Base-by-base conservation (phyloP, 495 filamentous ascomycete species). In the Penicillium roqueforti region DNA sequence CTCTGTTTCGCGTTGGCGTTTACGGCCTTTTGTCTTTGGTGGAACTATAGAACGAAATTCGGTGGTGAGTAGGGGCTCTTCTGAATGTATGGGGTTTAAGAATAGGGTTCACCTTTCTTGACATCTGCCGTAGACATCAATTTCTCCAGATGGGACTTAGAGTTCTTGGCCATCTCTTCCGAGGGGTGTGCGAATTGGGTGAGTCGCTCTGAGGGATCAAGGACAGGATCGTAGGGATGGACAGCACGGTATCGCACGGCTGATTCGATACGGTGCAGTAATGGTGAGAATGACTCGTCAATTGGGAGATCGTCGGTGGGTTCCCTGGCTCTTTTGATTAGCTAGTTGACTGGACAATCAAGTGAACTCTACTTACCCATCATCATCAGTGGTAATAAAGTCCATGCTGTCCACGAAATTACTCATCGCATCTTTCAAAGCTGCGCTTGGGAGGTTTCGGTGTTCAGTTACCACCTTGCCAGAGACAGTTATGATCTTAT, bases 341-440 rank as follows among this genome's bases (percentile, higher is more conserved):
- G 29, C 23, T 36, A n/a, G 19, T 56, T 37, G 3, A 19, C 4
- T 4, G 4, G 7, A 8, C 8, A 0, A 31, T 36, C 3, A 25
- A 29, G 23, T 11, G 2, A 6, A 22, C 0, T n/a, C 19, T 20
- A 51, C 76, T 65, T 69, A 88, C 86, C 87, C 90, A 55, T 92
- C 83, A 22, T 92, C 88, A 61, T 88, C 81, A 32, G 70, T 74
- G 20, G 71, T 78, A 48, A 79, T 80, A 0, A 99, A 73, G 62
- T 99, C 92, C 95, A 99, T 97, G 37, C 80, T 83, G 61, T 97
- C 89, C 2, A 99, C 91, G 62, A 91, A 97, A 54, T 88, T 83
- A 61, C 83, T 85, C 92, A 97, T 96, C 1, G 89, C 85, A 31
- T 84, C 67, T 36, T 81, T 76, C 51, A 97, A 72, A 6, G 86